Evolutionary conservation across 2,329 filamentous ascomycete species (phyloP).

Genomic region (Periglandula ipomoeae): DNA sequence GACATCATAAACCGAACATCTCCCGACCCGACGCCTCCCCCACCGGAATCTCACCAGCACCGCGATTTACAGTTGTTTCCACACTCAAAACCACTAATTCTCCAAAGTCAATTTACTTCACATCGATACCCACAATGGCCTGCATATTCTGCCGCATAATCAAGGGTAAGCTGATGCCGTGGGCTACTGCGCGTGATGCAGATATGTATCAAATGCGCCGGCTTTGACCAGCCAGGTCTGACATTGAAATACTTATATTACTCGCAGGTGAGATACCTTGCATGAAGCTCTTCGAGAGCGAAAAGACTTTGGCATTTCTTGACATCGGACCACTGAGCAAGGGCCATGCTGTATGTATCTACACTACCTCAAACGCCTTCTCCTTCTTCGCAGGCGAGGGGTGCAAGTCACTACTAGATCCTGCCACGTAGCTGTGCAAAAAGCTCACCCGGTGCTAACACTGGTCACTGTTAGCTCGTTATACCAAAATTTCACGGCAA

Average conservation of each 20-base stretch:
- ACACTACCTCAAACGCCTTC: background rate
- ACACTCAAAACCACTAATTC: background rate
- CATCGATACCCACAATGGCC: slow-evolving; percentile 19
- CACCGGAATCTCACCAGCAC: too few relatives aligned
- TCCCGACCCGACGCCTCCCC: background rate
- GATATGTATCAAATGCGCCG: too few relatives aligned
- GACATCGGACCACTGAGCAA: slow-evolving; percentile 85
- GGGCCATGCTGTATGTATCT: slow-evolving; percentile 72
- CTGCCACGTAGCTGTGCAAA: too few relatives aligned
- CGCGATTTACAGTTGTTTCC: background rate
- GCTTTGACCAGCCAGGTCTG: background rate
- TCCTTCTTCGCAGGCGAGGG: too few relatives aligned
- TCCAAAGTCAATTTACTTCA: background rate
- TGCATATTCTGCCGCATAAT: slow-evolving; percentile 99
- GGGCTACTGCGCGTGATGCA: background rate
- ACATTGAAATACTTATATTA: background rate
- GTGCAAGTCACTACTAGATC: too few relatives aligned
- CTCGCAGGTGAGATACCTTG: slow-evolving; percentile 80
- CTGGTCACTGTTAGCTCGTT: slow-evolving; percentile 56
- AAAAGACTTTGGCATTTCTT: slow-evolving; percentile 90
- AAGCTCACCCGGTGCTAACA: background rate
- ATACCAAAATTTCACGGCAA: slow-evolving; percentile 92
- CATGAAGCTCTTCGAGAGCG: slow-evolving; percentile 92
- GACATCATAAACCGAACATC: background rate
- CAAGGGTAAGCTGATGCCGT: slow-evolving; percentile 56